Base-by-base conservation (phyloP, 441 rosid species). In the Melastoma candidum region DNA sequence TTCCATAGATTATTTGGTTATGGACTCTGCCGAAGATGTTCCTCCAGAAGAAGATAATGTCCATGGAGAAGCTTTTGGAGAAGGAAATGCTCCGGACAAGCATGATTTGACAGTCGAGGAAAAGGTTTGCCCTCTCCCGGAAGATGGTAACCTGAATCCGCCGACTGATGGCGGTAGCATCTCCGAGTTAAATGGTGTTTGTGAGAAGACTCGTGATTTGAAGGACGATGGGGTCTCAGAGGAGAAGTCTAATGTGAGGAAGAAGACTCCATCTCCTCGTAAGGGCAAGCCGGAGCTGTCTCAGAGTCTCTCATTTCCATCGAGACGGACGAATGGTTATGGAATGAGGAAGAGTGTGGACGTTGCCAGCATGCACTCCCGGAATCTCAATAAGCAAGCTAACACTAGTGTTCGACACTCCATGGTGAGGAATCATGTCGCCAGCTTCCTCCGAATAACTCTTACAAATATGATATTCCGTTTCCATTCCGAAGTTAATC, bases 281-380 rank as follows among this genome's bases (percentile, higher is more conserved):
- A 67, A 64, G 58, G 86, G 77, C 47, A 80, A 66, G 61, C 60
- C 69, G 14, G 62, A 65, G 14, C 68, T 81, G 54, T 83, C 89
- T 46, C 92, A 87, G 73, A 82, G 81, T 54, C 64, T 71, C 64
- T 90, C 90, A 47, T 84, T 84, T 71, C 83, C 90, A 2, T 71
- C 78, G 52, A 80, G 56, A 73, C 82, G 73, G 60, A 62, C 56
- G 56, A 66, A 44, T 29, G 50, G 55, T 53, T 17, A 17, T 17
- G 72, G 65, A 26, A 54, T 68, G 63, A 71, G 66, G 71, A 83
- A 75, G 75, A 90, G 85, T 66, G 59, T 75, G 44, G 81, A 81
- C 55, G 84, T 3, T 32, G 41, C 41, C 8, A 32, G 68, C 22
- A 17, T 17, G 22, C 22, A 17, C 22, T 67, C 63, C 39, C 65